Evolutionary conservation across 371 early-diverging fungal species (phyloP).

Genomic region (Amoeboaphelidium protococcarum): DNA sequence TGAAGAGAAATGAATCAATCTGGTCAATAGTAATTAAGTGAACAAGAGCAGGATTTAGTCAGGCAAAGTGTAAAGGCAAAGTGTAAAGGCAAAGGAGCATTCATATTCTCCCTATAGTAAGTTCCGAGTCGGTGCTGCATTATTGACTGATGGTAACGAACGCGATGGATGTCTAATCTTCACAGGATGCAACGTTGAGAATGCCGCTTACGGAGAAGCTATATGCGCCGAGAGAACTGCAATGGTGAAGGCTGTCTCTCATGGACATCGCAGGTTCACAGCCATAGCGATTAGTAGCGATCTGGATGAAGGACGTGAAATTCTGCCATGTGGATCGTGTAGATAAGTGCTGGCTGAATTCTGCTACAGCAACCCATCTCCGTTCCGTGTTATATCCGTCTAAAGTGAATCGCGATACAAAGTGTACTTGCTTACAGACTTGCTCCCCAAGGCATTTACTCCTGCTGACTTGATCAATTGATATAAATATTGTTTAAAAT

Average conservation of each 20-base stretch:
- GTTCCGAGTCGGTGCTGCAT: conserved; percentile 52
- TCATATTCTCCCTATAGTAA: conserved; percentile 55
- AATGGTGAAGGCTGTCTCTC: conserved; percentile 46
- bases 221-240: conserved; percentile 68
- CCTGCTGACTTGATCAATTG: too few species aligned
- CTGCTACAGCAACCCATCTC: not conserved
- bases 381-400: too few species aligned
- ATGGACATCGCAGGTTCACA: conserved; percentile 31
- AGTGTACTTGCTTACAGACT: too few species aligned
- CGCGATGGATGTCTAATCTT: conserved; percentile 21
- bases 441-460: too few species aligned
- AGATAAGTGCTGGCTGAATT: conserved; percentile 59
- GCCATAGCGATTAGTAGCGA: conserved; percentile 34
- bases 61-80: too few species aligned
- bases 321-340: conserved; percentile 55
- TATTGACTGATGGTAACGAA: conserved; percentile 5
- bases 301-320: conserved; percentile 11
- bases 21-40: too few species aligned
- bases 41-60: too few species aligned
- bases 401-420: too few species aligned
- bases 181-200: conserved; percentile 54
- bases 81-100: conserved; percentile 10
- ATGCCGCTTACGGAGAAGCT: conserved; percentile 34
- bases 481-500: too few species aligned
- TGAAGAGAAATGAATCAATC: too few species aligned